Percentiles rank a stretch among this genome's conserved stretches.
Conservation (phyloP, 139 green algal genomes). For the Chlorella sp. region DNA sequence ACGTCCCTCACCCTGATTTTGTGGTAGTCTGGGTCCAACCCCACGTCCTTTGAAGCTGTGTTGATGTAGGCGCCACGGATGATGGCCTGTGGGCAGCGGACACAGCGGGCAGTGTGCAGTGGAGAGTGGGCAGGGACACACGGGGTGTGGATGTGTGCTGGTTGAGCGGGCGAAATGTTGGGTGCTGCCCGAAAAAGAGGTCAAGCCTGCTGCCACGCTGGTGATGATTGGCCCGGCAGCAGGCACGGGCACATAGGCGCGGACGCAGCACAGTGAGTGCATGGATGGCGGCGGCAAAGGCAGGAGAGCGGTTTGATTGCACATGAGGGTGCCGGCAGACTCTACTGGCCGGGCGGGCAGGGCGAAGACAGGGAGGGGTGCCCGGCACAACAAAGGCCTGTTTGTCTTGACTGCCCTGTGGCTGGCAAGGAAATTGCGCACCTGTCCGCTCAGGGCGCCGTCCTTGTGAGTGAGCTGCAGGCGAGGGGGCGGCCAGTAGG, state of each 20-base stretch:
- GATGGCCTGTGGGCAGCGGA: conserved; percentile 26
- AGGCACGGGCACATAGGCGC: background rate
- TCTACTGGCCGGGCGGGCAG: background rate
- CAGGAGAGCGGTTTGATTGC: background rate
- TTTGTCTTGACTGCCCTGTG: conserved; percentile 12
- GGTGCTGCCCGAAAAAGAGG: too few species aligned
- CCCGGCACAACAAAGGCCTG: background rate
- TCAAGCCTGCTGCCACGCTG: too few species aligned
- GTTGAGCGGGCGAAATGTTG: too few species aligned
- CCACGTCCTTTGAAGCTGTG: conserved; percentile 67
- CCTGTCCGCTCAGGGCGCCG: background rate
- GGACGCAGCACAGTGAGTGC: background rate
- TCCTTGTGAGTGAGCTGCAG: conserved; percentile 11
- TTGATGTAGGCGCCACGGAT: conserved; percentile 77
- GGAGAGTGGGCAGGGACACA: too few species aligned
- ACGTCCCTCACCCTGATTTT: background rate
- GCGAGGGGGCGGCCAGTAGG: too few species aligned
- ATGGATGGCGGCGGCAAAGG: background rate
- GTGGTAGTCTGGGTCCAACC: conserved; percentile 49
- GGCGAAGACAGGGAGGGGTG: background rate
- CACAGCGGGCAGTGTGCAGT: background rate
- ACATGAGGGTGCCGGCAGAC: too few species aligned
- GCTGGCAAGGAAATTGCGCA: conserved; percentile 45
- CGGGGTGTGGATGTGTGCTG: too few species aligned
- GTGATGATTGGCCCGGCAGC: too few species aligned